A percentile compares a stretch with the other conserved stretches of the same genome.
phyloP scores from a whole-genome alignment of 495 filamentous ascomycete species.

The Penicillium lagena region DNA sequence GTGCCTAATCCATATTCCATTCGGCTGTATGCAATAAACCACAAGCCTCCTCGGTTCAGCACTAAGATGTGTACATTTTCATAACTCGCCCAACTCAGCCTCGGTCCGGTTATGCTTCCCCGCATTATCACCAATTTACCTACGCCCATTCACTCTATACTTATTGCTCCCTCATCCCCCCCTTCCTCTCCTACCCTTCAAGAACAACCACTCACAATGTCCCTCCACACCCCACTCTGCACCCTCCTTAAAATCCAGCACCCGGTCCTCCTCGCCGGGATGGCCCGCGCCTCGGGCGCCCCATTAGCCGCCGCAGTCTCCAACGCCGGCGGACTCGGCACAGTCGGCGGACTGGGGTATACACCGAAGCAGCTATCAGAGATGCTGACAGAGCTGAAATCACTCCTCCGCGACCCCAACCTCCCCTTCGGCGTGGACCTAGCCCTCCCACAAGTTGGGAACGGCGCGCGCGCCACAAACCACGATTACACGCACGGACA shows the following conservation, averaged over 20 bases:
- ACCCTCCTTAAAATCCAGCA: constrained; percentile 68
- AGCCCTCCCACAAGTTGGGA: constrained; percentile 78
- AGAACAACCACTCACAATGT: constrained; percentile 19
- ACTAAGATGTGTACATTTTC: too few species aligned
- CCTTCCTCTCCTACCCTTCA: neutral
- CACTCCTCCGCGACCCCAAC: constrained; percentile 50
- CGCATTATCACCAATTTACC: constrained; percentile 5
- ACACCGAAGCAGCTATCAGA: constrained; percentile 68
- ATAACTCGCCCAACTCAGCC: neutral
- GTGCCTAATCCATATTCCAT: too few species aligned
- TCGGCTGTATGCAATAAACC: too few species aligned
- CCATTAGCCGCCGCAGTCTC: constrained; percentile 78
- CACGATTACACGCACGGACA: constrained; percentile 86
- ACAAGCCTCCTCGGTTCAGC: too few species aligned
- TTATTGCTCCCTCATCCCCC: neutral
- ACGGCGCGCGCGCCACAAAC: constrained; percentile 74
- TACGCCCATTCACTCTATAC: neutral
- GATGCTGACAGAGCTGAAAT: constrained; percentile 79
- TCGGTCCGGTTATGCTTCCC: constrained; percentile 6
- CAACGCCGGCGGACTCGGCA: constrained; percentile 82
- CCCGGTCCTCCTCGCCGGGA: constrained; percentile 81
- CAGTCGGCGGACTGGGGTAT: constrained; percentile 81
- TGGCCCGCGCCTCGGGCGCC: constrained; percentile 75
- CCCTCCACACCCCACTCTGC: constrained; percentile 70
- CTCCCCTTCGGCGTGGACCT: constrained; percentile 86